Evolutionary conservation across 768 basidiomycete genomes (phyloP).

Genomic region (Russula emetica): DNA sequence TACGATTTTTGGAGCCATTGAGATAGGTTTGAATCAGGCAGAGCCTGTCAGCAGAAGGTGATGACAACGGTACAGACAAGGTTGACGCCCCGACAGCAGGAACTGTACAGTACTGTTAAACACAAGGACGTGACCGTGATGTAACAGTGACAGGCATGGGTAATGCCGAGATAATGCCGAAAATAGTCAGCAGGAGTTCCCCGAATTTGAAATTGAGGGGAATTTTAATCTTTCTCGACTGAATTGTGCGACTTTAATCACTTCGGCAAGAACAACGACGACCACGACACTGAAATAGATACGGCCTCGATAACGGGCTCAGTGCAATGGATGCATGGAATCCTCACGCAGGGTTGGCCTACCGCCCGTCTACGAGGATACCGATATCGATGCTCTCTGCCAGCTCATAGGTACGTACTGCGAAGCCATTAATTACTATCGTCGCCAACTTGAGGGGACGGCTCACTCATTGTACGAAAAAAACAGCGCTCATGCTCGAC

Average conservation of each 20-base stretch:
- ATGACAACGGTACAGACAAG: conserved; percentile 3
- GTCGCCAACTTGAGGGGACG: neutral
- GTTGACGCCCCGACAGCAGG: conserved; percentile 8
- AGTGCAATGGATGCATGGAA: conserved; percentile 85
- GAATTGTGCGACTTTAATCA: neutral
- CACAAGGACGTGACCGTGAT: neutral
- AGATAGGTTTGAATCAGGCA: conserved; percentile 26
- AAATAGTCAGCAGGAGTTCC: neutral
- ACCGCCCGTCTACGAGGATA: conserved; percentile 80
- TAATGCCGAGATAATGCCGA: too few relatives aligned
- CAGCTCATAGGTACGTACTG: conserved; percentile 73
- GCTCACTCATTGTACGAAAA: neutral
- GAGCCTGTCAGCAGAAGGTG: conserved; percentile 33
- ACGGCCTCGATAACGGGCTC: conserved; percentile 31
- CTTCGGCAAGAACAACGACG: neutral
- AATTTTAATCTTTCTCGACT: conserved; percentile 1
- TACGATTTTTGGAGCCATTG: conserved; percentile 81
- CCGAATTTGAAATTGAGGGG: conserved; percentile 10
- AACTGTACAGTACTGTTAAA: conserved; percentile 20
- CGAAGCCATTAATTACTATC: neutral
- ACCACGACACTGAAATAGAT: neutral
- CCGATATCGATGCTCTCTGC: conserved; percentile 76
- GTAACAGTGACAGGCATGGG: neutral
- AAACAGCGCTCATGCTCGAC: conserved; percentile 89
- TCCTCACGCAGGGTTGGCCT: conserved; percentile 70